These are phyloP conservation scores for Phytophthora uliginosa DNA, from an alignment of 352 stramenopile genomes.

Conservation along the genomic window DNA sequence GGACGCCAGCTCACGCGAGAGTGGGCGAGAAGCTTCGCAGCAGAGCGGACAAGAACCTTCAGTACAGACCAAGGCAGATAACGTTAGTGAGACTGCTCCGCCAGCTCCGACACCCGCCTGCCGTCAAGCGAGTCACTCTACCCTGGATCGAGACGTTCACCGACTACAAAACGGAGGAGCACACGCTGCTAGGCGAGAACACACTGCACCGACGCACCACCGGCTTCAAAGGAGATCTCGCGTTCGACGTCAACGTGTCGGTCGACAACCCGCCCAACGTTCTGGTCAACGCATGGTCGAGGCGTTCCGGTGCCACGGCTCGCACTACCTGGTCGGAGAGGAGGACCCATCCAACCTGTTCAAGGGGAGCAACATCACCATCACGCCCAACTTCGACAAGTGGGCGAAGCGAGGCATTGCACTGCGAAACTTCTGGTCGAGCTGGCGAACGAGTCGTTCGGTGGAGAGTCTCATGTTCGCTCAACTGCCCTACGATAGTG, in stretches of 20 bases:
- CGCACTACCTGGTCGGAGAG: conserved; percentile 49
- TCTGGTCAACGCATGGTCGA: conserved; percentile 52
- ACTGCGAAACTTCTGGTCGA: conserved; percentile 66
- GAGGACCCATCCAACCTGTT: conserved; percentile 41
- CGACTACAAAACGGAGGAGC: conserved; percentile 42
- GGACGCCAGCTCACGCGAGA: neutral
- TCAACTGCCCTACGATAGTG: conserved; percentile 52
- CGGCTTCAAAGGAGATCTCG: conserved; percentile 43
- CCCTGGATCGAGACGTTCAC: conserved; percentile 16
- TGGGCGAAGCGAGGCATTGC: conserved; percentile 56
- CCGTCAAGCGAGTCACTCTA: neutral
- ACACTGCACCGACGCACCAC: conserved; percentile 45
- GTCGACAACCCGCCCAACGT: conserved; percentile 47
- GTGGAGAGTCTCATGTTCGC: conserved; percentile 60
- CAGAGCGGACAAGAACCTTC: neutral
- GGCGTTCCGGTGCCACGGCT: conserved; percentile 58
- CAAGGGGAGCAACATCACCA: conserved; percentile 23
- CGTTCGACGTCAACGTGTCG: conserved; percentile 50
- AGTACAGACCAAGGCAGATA: neutral
- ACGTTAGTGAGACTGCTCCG: neutral
- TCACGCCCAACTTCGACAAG: conserved; percentile 54
- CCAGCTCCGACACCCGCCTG: neutral
- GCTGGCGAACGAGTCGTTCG: conserved; percentile 59
- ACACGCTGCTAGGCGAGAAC: conserved; percentile 40
- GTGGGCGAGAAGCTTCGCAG: neutral